These are phyloP conservation scores for Nepenthes gracilis DNA, from an alignment of 148 eudicot genomes.

Conservation along the genomic window DNA sequence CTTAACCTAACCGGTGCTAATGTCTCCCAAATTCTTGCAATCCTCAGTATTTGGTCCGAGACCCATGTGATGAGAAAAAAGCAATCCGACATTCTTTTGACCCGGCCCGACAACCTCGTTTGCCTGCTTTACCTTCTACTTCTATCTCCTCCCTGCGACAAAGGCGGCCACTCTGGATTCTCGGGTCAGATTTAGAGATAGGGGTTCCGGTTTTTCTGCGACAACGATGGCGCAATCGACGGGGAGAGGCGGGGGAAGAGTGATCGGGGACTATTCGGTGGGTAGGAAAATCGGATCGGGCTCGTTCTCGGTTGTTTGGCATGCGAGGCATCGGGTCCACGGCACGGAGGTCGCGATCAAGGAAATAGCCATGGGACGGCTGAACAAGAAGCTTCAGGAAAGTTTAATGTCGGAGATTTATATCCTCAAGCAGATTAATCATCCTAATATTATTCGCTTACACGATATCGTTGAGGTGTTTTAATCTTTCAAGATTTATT, in stretches of 20 bases:
- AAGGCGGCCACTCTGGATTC: too few species aligned
- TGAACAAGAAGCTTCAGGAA: slow-evolving; percentile 73
- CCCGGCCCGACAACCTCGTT: too few species aligned
- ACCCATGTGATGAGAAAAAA: too few species aligned
- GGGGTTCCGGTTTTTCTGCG: neutral
- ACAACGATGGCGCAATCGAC: slow-evolving; percentile 36
- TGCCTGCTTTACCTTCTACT: too few species aligned
- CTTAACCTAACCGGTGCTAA: too few species aligned
- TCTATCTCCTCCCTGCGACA: too few species aligned
- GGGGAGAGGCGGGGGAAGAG: slow-evolving; percentile 25
- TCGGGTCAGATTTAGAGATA: neutral
- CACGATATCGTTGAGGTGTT: slow-evolving; percentile 78
- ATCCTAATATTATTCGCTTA: slow-evolving; percentile 73
- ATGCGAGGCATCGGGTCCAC: slow-evolving; percentile 53
- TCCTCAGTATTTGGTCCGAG: too few species aligned
- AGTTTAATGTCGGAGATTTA: slow-evolving; percentile 80
- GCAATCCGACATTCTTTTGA: too few species aligned
- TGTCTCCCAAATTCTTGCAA: too few species aligned
- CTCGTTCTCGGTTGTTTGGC: slow-evolving; percentile 88
- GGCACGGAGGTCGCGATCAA: slow-evolving; percentile 84
- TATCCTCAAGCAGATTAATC: slow-evolving; percentile 62
- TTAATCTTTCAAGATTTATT: slow-evolving; percentile 2
- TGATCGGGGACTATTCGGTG: slow-evolving; percentile 65
- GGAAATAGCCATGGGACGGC: slow-evolving; percentile 45
- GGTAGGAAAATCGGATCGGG: slow-evolving; percentile 70